Evolutionary conservation across 83 land plant species (phyloP), one percentile per base, ranked within the genome.

Genomic region (Thuja plicata): DNA sequence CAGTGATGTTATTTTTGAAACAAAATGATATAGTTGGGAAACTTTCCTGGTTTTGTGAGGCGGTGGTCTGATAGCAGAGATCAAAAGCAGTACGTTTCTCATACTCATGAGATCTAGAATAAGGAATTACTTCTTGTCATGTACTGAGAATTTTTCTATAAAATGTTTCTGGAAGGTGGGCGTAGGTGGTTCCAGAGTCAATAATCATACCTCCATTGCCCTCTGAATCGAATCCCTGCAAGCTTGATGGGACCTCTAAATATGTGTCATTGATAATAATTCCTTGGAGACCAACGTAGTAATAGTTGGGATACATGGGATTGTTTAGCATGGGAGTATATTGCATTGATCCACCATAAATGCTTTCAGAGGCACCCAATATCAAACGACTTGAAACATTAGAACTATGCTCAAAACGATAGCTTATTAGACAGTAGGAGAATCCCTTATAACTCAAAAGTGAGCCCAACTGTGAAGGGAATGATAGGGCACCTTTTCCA

Each of bases 131-230:
- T 27, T 89, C 89, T 5, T 70, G 43, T 24, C 91, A 38, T 30
- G 40, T n/a, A 5, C 62, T 62, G 37, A 92, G 89, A 24, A 94
- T 45, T 91, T 84, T 37, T 81, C 16, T 10, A 73, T 92, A 90
- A 8, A 91, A 38, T 46, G 91, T 88, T 76, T 88, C 86, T 6
- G 95, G 93, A 6, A 92, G 88, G 24, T 90, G 91, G 74, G 91
- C 92, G 87, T 92, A 90, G 13, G 95, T 92, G 3, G 95, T 90
- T 10, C 95, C 93, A 12, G 95, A 91, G 80, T 93, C 95, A n/a
- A 93, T 89, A 30, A 93, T 30, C 90, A 91, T 86, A 3, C 93
- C 95, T 24, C 93, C 95, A 86, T 92, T 93, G 24, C 95, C 95
- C 38, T 84, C 48, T 60, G 86, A 38, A 87, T 93, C 92, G 87